These are phyloP conservation scores for Penicillium coprophilum DNA, from an alignment of 495 filamentous ascomycete species.

Conservation along the genomic window DNA sequence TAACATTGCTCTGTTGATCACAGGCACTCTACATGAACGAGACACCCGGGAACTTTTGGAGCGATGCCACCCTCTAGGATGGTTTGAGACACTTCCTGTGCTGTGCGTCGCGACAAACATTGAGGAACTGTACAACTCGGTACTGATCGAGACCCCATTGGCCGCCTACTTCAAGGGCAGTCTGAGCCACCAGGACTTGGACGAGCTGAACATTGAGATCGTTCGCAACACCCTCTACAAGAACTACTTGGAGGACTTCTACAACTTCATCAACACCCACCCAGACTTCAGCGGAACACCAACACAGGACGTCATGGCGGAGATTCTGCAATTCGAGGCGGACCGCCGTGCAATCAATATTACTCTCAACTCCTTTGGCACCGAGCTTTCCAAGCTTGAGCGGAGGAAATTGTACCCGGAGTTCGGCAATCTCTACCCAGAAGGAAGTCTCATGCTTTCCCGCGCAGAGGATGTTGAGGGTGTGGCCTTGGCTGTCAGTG, in stretches of 20 bases:
- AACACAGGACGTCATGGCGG: slow-evolving; percentile 89
- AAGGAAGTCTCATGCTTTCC: slow-evolving; percentile 93
- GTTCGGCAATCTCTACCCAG: slow-evolving; percentile 87
- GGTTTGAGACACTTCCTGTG: slow-evolving; percentile 98
- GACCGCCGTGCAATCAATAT: slow-evolving; percentile 98
- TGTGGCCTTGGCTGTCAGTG: slow-evolving; percentile 88
- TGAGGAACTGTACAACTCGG: slow-evolving; percentile 97
- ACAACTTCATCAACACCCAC: slow-evolving; percentile 84
- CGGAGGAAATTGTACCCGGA: slow-evolving; percentile 94
- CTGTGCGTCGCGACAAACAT: slow-evolving; percentile 97
- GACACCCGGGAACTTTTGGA: slow-evolving; percentile 96
- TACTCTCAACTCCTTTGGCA: slow-evolving; percentile 97
- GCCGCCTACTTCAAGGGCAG: slow-evolving; percentile 96
- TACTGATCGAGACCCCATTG: slow-evolving; percentile 92
- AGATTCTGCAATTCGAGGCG: slow-evolving; percentile 94
- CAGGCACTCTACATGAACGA: slow-evolving; percentile 94
- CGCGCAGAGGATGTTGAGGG: slow-evolving; percentile 92
- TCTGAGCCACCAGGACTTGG: slow-evolving; percentile 90
- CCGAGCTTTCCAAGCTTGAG: slow-evolving; percentile 90
- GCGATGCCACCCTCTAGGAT: slow-evolving; percentile 93
- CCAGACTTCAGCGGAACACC: slow-evolving; percentile 83
- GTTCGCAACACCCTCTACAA: slow-evolving; percentile 98
- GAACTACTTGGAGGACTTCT: slow-evolving; percentile 98
- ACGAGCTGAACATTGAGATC: slow-evolving; percentile 99
- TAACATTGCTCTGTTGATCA: slow-evolving; percentile 97